Conservation (phyloP, 73 alveolate species). For the Paramecium octaurelia region DNA sequence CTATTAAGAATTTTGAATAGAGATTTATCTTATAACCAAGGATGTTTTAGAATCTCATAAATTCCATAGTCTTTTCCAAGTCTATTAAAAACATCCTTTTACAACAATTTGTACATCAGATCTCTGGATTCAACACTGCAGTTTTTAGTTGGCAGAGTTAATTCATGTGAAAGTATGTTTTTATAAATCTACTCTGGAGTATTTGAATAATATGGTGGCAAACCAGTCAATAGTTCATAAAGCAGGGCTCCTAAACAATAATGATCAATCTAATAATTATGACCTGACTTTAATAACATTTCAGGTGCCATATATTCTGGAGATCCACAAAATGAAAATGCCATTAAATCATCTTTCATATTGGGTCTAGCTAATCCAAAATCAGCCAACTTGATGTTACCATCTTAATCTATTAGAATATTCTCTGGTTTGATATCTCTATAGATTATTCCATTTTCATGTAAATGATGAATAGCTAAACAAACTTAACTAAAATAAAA, state of each 20-base stretch:
- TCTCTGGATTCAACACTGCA: constrained; percentile 65
- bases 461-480: constrained; percentile 74
- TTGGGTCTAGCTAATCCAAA: constrained; percentile 69
- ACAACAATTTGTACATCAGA: constrained; percentile 72
- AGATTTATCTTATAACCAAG: constrained; percentile 39
- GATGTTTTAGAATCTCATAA: constrained; percentile 60
- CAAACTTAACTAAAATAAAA: constrained; percentile 68
- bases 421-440: constrained; percentile 84
- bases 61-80: constrained; percentile 72
- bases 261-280: constrained; percentile 65
- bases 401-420: constrained; percentile 69
- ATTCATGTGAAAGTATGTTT: constrained; percentile 53
- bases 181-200: constrained; percentile 60
- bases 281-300: constrained; percentile 65
- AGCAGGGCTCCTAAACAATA: constrained; percentile 69
- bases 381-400: constrained; percentile 64
- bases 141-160: neutral
- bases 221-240: constrained; percentile 69
- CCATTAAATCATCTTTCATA: constrained; percentile 50
- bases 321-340: constrained; percentile 72
- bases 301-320: constrained; percentile 79
- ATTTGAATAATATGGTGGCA: constrained; percentile 66
- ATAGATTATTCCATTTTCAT: constrained; percentile 65
- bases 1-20: constrained; percentile 24
- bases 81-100: constrained; percentile 81